Evolutionary conservation across 192 early-diverging fungal genomes (phyloP), one percentile per base, ranked within the genome.

Genomic region (Entomortierella parvispora): DNA sequence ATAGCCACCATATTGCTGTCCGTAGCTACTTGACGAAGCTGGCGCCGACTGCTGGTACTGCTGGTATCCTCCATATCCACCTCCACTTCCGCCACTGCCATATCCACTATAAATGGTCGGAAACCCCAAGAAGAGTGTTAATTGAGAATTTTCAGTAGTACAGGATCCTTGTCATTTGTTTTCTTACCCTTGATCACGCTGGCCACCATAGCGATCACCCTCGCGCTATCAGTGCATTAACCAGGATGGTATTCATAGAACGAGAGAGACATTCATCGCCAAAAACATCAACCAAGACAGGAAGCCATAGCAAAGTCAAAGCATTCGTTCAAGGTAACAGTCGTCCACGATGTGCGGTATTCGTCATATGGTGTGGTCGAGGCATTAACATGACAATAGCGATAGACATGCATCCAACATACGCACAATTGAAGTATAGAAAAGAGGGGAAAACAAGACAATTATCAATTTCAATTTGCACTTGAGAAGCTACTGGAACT

Each of bases 141-240:
- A 31, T 26, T n/a, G n/a, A n/a, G n/a, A n/a, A n/a, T n/a, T n/a
- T n/a, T n/a, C n/a, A n/a, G n/a, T n/a, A n/a, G n/a, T 5, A 40
- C 12, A 40, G 37, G 7, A 40, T 12, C 12, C 37, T 5, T 40
- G 5, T 40, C 37, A 40, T 40, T 40, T 12, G 37, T 40, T 40
- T n/a, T n/a, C 53, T 68, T 68, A 77, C 74, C 74, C 66, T 57
- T 77, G 74, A 0, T 77, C 74, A 29, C 74, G 72, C 28, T 64
- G 63, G 42, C 61, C 60, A 12, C 66, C 66, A 42, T 68, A 77
- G 45, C 74, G 74, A 33, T 77, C 74, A 65, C 68, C 68, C 42
- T 77, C 74, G n/a, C 74, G 74, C 74, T 77, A 77, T 25, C 43
- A 45, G 50, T 46, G 55, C 28, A 9, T 33, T 37, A 58, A 58